phyloP scores from a whole-genome alignment of 306 rosid genomes.

The Cucumis cinereus region DNA sequence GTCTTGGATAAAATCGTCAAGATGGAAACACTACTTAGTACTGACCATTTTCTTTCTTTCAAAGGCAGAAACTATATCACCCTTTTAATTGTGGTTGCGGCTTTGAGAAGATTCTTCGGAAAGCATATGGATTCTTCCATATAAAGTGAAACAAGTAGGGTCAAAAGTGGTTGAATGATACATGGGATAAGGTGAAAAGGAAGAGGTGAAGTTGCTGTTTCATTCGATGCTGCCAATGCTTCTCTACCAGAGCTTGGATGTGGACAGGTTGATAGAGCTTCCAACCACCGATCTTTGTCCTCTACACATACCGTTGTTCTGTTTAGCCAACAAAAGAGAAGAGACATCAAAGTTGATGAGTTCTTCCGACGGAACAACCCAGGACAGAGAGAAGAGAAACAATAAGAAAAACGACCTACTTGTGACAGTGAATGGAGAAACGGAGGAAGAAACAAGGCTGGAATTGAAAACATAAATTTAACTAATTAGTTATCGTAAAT shows the following conservation, averaged over 20 bases:
- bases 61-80: constrained; percentile 36
- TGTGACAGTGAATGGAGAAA: no score
- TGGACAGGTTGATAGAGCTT: constrained; percentile 59
- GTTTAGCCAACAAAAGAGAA: no score
- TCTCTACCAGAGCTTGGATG: constrained; percentile 86
- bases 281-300: constrained; percentile 98
- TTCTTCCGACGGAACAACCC: no score
- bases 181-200: constrained; percentile 70
- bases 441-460: no score
- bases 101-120: constrained; percentile 48
- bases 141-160: constrained; percentile 57
- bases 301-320: no score
- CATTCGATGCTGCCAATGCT: constrained; percentile 75
- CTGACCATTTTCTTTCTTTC: constrained; percentile 38
- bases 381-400: no score
- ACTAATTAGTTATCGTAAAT: no score
- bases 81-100: constrained; percentile 44
- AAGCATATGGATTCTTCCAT: constrained; percentile 60
- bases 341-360: no score
- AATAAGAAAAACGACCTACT: no score
- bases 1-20: constrained; percentile 52
- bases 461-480: no score
- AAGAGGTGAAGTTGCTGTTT: constrained; percentile 56
- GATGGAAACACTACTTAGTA: constrained; percentile 71
- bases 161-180: constrained; percentile 54